A percentile compares a stretch with the other conserved stretches of the same genome.
Conservation (phyloP, 768 basidiomycete species). For the Leccinellum luteum region DNA sequence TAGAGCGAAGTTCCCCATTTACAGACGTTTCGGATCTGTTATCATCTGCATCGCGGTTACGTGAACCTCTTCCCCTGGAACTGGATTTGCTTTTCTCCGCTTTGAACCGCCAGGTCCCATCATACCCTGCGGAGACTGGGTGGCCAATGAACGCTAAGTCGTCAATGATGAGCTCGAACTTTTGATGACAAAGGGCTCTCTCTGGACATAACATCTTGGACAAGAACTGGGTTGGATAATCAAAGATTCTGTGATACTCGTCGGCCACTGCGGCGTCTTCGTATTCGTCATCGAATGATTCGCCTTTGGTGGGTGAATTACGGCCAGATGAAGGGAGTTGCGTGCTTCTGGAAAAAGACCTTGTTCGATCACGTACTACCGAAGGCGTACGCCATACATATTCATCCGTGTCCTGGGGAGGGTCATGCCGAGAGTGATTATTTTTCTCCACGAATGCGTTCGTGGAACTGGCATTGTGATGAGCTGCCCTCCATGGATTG, state of each 20-base stretch:
- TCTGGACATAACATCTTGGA: slow-evolving; percentile 80
- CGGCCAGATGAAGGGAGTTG: slow-evolving; percentile 48
- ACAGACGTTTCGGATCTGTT: slow-evolving; percentile 31
- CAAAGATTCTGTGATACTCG: slow-evolving; percentile 71
- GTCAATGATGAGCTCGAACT: slow-evolving; percentile 90
- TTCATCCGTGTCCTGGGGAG: slow-evolving; percentile 37
- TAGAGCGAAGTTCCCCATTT: slow-evolving; percentile 34
- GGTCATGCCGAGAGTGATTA: not conserved
- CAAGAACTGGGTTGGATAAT: slow-evolving; percentile 78
- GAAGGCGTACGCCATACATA: slow-evolving; percentile 65
- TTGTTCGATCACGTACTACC: slow-evolving; percentile 46
- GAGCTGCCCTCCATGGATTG: slow-evolving; percentile 72
- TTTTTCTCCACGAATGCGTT: slow-evolving; percentile 5
- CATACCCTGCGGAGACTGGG: slow-evolving; percentile 77
- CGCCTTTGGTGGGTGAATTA: slow-evolving; percentile 49
- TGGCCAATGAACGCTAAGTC: slow-evolving; percentile 93
- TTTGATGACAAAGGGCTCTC: slow-evolving; percentile 82
- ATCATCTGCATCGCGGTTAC: slow-evolving; percentile 40
- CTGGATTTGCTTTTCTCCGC: slow-evolving; percentile 52
- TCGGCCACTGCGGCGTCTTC: slow-evolving; percentile 35
- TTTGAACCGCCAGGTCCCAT: slow-evolving; percentile 74
- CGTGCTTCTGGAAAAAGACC: slow-evolving; percentile 47
- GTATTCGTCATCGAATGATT: slow-evolving; percentile 34
- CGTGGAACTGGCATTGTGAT: slow-evolving; percentile 41
- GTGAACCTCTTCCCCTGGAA: slow-evolving; percentile 56